Evolutionary conservation across 164 flowering plant species (phyloP).

Genomic region (Annona squamosa): DNA sequence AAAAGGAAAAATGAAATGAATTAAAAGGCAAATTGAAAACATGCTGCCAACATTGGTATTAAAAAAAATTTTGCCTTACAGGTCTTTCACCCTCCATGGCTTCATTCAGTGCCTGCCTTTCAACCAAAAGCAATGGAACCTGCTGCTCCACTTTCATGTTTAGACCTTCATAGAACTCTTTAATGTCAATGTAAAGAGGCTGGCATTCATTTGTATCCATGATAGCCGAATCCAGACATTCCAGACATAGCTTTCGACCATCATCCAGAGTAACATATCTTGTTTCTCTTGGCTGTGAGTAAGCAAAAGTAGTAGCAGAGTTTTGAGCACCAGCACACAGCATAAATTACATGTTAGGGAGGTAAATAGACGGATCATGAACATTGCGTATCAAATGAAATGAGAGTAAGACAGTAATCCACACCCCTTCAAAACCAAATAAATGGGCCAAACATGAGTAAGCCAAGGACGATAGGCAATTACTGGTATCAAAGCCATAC

Average conservation of each 20-base stretch:
- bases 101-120: conserved; percentile 79
- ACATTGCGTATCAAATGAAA: background rate
- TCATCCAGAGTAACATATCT: conserved; percentile 57
- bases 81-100: conserved; percentile 78
- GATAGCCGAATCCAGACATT: conserved; percentile 74
- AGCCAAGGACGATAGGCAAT: background rate
- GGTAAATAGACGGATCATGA: background rate
- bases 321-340: background rate
- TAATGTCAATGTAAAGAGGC: conserved; percentile 64
- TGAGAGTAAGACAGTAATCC: background rate
- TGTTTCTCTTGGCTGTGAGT: conserved; percentile 51
- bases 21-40: background rate
- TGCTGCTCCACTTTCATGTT: conserved; percentile 76
- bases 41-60: background rate
- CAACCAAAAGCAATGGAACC: conserved; percentile 79
- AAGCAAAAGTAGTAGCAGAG: conserved; percentile 12
- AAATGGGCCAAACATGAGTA: background rate
- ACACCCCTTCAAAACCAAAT: background rate
- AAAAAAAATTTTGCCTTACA: conserved; percentile 27
- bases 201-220: conserved; percentile 77
- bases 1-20: conserved; percentile 2
- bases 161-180: conserved; percentile 64
- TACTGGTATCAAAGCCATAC: background rate
- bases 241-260: conserved; percentile 84
- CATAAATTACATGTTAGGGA: background rate